Base-by-base conservation (phyloP, 768 basidiomycete species). In the Suillus lakei region DNA sequence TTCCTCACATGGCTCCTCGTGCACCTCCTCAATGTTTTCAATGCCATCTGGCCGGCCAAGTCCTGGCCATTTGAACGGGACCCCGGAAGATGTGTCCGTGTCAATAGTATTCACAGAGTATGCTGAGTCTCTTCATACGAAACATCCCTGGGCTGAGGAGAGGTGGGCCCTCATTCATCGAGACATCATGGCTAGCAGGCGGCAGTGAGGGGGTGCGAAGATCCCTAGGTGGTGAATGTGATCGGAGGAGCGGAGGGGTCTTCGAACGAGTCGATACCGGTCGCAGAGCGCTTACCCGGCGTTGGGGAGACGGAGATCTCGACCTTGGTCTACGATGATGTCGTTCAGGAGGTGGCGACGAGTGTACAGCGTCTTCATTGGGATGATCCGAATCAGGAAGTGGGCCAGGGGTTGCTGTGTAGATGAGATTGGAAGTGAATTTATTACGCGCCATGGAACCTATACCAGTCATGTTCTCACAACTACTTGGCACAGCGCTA, bases 381-480 rank as follows among this genome's bases (percentile, higher is more conserved):
- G 67, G 68, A 50, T 44, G 46, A 39, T 69, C 68, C 38, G 53
- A 58, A 48, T 63, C 68, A 53, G 61, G 50, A 16, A 36, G 21
- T 12, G 66, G 69, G 38, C 67, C 66, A 55, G 64, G 53, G 32
- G 62, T 66, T 9, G 60, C 41, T 39, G 70, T 53, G 66, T 67
- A 60, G 41, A 16, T 38, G n/a, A 48, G 38, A 66, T 70, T 77
- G 32, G 76, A 67, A 38, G 68, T 30, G 56, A 76, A 71, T 67
- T 65, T 70, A 59, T 64, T 67, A 32, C 77, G 74, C 66, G 69
- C 69, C 41, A 72, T 72, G 7, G 81, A 77, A 36, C 90, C 90
- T 34, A 91, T 68, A 15, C 90, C 90, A 15, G 89, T 91, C 86
- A 91, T 88, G 68, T 91, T 83, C 65, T 86, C 84, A 39, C 76